phyloP scores from a whole-genome alignment of 1,139 yeast genomes.

The Wickerhamiella pararugosa region DNA sequence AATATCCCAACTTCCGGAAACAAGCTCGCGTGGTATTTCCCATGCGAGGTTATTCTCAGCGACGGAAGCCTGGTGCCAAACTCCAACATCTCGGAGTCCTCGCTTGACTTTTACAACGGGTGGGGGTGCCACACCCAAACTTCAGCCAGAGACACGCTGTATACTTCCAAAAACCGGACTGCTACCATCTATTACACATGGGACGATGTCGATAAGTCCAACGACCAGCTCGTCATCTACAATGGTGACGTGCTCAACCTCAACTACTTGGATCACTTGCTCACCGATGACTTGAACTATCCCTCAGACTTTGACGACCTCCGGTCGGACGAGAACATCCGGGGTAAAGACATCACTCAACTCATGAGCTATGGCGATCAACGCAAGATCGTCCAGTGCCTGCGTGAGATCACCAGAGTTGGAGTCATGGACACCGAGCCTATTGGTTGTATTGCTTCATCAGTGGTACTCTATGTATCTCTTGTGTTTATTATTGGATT shows the following conservation, averaged over 20 bases:
- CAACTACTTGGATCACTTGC: slow-evolving; percentile 60
- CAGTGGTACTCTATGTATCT: slow-evolving; percentile 64
- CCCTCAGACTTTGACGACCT: slow-evolving; percentile 58
- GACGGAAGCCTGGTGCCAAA: slow-evolving; percentile 34
- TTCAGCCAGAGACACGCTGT: slow-evolving; percentile 53
- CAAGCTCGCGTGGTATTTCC: slow-evolving; percentile 90
- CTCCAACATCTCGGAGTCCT: slow-evolving; percentile 31
- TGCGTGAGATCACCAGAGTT: slow-evolving; percentile 75
- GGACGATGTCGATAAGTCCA: slow-evolving; percentile 60
- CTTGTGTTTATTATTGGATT: slow-evolving; percentile 72
- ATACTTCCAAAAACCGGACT: slow-evolving; percentile 34
- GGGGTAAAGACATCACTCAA: slow-evolving; percentile 73
- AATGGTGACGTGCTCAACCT: slow-evolving; percentile 81
- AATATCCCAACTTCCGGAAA: slow-evolving; percentile 48
- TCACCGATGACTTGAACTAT: slow-evolving; percentile 48
- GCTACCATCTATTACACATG: slow-evolving; percentile 84
- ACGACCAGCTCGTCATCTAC: slow-evolving; percentile 65
- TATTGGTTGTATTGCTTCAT: slow-evolving; percentile 90
- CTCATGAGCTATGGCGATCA: slow-evolving; percentile 55
- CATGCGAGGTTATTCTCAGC: slow-evolving; percentile 56
- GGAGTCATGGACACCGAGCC: slow-evolving; percentile 83
- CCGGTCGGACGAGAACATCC: slow-evolving; percentile 37
- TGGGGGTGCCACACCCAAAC: slow-evolving; percentile 84
- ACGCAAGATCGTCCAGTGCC: slow-evolving; percentile 62
- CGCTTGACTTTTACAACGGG: slow-evolving; percentile 42